Percentiles rank a stretch among this genome's conserved stretches.
Conservation (phyloP, 768 basidiomycete genomes). For the Sutorius australiensis region DNA sequence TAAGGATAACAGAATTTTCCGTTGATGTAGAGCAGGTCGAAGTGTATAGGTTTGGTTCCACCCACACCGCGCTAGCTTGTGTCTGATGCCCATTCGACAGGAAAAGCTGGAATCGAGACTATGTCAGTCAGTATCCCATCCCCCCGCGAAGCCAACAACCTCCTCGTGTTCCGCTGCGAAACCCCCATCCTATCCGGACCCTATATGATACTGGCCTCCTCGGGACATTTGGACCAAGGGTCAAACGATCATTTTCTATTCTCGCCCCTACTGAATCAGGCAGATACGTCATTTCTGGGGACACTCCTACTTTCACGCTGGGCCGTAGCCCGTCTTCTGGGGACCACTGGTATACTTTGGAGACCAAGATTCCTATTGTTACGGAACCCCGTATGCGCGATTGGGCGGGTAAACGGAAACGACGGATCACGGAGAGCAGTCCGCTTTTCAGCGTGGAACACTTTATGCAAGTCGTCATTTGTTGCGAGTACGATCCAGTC, state of each 20-base stretch:
- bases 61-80: background rate
- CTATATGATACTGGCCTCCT: slow-evolving; percentile 47
- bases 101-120: slow-evolving; percentile 39
- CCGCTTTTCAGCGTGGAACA: slow-evolving; percentile 61
- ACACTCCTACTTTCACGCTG: slow-evolving; percentile 47
- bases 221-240: slow-evolving; percentile 18
- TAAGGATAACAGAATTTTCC: slow-evolving; percentile 55
- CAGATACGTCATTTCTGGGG: slow-evolving; percentile 44
- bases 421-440: slow-evolving; percentile 44
- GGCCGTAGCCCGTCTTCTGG: slow-evolving; percentile 18
- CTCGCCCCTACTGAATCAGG: slow-evolving; percentile 46
- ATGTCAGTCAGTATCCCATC: slow-evolving; percentile 48
- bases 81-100: slow-evolving; percentile 30
- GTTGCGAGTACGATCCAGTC: slow-evolving; percentile 51
- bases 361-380: slow-evolving; percentile 21
- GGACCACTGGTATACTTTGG: slow-evolving; percentile 27
- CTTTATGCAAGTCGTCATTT: slow-evolving; percentile 48
- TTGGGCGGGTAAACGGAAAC: slow-evolving; percentile 29
- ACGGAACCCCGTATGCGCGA: slow-evolving; percentile 13
- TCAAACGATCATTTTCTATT: slow-evolving; percentile 43
- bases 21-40: slow-evolving; percentile 64
- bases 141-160: slow-evolving; percentile 59
- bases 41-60: slow-evolving; percentile 52
- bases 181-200: slow-evolving; percentile 46
- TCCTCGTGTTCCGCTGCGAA: slow-evolving; percentile 53